phyloP scores from a whole-genome alignment of 2,329 filamentous ascomycete species.

The Venturiaceae sp. region DNA sequence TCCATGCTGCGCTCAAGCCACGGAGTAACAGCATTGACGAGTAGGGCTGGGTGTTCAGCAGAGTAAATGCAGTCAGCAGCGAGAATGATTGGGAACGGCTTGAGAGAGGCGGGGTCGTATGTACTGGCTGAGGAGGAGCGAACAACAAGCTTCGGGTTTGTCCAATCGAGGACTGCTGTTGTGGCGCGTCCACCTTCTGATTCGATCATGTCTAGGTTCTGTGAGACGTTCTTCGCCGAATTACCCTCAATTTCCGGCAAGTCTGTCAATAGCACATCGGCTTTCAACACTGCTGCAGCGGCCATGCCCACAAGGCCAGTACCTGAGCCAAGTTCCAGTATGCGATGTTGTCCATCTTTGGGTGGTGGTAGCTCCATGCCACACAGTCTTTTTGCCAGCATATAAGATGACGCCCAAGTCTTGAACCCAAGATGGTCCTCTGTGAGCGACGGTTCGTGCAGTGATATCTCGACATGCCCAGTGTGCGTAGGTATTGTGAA shows the following conservation, averaged over 20 bases:
- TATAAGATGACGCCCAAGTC: conserved; percentile 88
- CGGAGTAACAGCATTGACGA: conserved; percentile 58
- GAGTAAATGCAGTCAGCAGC: conserved; percentile 85
- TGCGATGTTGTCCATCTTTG: conserved; percentile 14
- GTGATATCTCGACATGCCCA: conserved; percentile 50
- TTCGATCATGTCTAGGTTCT: conserved; percentile 51
- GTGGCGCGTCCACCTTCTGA: conserved; percentile 46
- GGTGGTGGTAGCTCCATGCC: conserved; percentile 17
- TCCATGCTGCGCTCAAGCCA: conserved; percentile 51
- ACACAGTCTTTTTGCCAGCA: conserved; percentile 64
- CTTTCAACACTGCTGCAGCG: conserved; percentile 61
- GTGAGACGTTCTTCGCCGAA: conserved; percentile 59
- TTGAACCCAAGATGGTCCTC: conserved; percentile 86
- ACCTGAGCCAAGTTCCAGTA: conserved; percentile 78
- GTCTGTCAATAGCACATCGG: conserved; percentile 67
- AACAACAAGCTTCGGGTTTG: conserved; percentile 39
- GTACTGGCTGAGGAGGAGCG: neutral
- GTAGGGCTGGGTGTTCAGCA: conserved; percentile 64
- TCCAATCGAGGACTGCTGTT: conserved; percentile 67
- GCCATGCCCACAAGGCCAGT: conserved; percentile 87
- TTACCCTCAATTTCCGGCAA: conserved; percentile 77
- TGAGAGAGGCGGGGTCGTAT: neutral
- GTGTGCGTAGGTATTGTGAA: conserved; percentile 44
- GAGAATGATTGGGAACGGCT: conserved; percentile 52
- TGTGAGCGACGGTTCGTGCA: conserved; percentile 80